Percentiles rank a stretch among this genome's conserved stretches.
Evolutionary conservation across 2,329 filamentous ascomycete species (phyloP).

Genomic region (Pseudonectria buxi): DNA sequence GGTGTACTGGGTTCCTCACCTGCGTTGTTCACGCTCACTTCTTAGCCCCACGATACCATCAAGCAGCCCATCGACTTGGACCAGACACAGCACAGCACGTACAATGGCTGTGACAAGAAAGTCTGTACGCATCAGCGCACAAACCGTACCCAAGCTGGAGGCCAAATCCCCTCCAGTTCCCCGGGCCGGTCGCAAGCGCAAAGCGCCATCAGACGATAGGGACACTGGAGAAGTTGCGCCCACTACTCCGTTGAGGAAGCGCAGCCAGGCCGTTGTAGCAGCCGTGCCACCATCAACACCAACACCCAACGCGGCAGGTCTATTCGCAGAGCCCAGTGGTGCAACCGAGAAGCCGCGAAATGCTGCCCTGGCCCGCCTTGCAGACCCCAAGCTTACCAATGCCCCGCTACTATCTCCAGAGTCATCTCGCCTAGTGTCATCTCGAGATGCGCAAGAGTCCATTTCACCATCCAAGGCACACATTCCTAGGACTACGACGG

Average conservation of each 20-base stretch:
- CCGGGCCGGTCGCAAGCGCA: constrained; percentile 30
- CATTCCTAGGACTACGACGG: constrained; percentile 48
- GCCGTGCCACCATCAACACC: constrained; percentile 37
- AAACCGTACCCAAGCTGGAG: constrained; percentile 9
- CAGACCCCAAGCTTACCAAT: constrained; percentile 59
- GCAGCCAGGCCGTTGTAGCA: constrained; percentile 14
- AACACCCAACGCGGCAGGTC: constrained; percentile 37
- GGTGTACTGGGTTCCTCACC: too few species aligned
- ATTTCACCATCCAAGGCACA: constrained; percentile 39
- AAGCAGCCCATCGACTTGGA: constrained; percentile 1
- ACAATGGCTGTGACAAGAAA: constrained; percentile 30
- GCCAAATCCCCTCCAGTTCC: constrained; percentile 13
- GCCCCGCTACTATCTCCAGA: constrained; percentile 65
- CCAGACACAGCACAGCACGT: constrained; percentile 6
- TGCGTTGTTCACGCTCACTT: constrained; percentile 1
- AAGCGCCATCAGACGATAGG: constrained; percentile 12
- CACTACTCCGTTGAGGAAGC: constrained; percentile 27
- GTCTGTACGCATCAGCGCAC: constrained; percentile 35
- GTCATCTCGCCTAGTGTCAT: constrained; percentile 55
- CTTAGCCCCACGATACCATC: constrained; percentile 7
- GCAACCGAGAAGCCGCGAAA: constrained; percentile 33
- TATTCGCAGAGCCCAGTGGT: constrained; percentile 29
- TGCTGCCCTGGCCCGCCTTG: constrained; percentile 46
- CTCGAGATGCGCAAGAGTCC: constrained; percentile 34
- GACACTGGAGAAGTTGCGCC: constrained; percentile 18